phyloP scores from a whole-genome alignment of 1,284 basidiomycete species.

The Sanghuangporus baumii region DNA sequence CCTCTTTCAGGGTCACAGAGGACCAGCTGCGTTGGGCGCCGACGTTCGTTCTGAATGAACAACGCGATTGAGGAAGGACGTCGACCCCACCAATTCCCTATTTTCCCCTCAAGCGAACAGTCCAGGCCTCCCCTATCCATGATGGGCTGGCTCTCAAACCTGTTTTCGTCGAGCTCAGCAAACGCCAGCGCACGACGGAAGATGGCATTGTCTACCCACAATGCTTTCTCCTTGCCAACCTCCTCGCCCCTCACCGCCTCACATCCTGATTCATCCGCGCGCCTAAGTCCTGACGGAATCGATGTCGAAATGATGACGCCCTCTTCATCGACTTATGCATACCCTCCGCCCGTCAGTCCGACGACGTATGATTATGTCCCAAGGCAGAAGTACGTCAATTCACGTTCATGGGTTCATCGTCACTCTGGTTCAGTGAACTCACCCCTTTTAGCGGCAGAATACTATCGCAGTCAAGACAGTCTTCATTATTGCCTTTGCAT shows the following conservation, averaged over 20 bases:
- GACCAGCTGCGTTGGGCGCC: not conserved
- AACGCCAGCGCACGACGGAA: slow-evolving; percentile 44
- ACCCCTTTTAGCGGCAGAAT: slow-evolving; percentile 18
- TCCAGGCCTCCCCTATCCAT: slow-evolving; percentile 2
- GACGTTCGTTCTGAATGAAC: slow-evolving; percentile 1
- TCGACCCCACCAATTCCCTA: not conserved
- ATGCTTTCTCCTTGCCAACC: slow-evolving; percentile 73
- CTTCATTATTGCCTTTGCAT: slow-evolving; percentile 65
- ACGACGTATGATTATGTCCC: slow-evolving; percentile 53
- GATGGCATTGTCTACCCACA: slow-evolving; percentile 67
- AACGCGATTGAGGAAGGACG: not conserved
- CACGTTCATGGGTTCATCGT: slow-evolving; percentile 10
- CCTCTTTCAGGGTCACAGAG: not conserved
- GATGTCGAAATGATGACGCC: slow-evolving; percentile 32
- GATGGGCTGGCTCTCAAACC: slow-evolving; percentile 68
- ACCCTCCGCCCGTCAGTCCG: slow-evolving; percentile 56
- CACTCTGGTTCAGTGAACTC: slow-evolving; percentile 11
- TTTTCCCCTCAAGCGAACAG: not conserved
- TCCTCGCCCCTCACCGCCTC: slow-evolving; percentile 53
- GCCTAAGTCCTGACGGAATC: slow-evolving; percentile 44
- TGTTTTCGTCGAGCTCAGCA: slow-evolving; percentile 47
- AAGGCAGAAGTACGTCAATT: slow-evolving; percentile 43
- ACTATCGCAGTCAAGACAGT: slow-evolving; percentile 41
- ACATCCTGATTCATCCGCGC: slow-evolving; percentile 53
- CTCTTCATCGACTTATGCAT: slow-evolving; percentile 53